These are phyloP conservation scores for Nitzschia palea DNA, from an alignment of 108 stramenopile species.

Conservation along the genomic window DNA sequence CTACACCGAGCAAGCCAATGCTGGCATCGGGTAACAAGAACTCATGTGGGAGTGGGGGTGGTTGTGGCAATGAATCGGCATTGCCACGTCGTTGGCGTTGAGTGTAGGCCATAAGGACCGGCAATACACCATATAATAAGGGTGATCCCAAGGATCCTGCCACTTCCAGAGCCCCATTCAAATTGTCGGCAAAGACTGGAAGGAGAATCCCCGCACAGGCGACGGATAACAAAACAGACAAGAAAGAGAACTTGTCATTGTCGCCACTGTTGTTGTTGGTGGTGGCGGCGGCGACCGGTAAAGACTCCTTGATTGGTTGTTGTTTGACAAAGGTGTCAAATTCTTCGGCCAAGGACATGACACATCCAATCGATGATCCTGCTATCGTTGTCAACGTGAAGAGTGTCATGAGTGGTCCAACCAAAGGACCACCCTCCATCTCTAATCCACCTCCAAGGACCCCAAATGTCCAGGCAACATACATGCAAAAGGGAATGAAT, in stretches of 20 bases:
- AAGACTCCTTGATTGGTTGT: slow-evolving; percentile 1
- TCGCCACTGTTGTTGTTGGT: neutral
- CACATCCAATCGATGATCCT: slow-evolving; percentile 54
- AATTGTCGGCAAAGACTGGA: neutral
- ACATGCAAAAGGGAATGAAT: slow-evolving; percentile 60
- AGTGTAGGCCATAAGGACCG: slow-evolving; percentile 40
- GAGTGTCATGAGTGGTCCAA: slow-evolving; percentile 43
- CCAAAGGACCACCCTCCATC: slow-evolving; percentile 10
- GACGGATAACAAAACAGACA: neutral
- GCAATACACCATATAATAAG: slow-evolving; percentile 48
- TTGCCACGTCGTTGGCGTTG: slow-evolving; percentile 10
- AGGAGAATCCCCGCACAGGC: neutral
- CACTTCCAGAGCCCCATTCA: slow-evolving; percentile 27
- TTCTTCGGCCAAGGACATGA: slow-evolving; percentile 66
- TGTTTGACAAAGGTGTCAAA: slow-evolving; percentile 42
- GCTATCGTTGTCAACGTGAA: slow-evolving; percentile 62
- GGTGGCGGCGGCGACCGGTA: neutral
- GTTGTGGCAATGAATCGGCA: neutral
- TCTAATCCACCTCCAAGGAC: slow-evolving; percentile 52
- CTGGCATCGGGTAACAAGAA: neutral
- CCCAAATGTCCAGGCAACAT: slow-evolving; percentile 66
- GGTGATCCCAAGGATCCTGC: slow-evolving; percentile 59
- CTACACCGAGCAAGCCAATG: slow-evolving; percentile 1
- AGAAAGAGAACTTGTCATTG: neutral
- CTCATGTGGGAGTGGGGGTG: neutral